A percentile compares a stretch with the other conserved stretches of the same genome.
These are phyloP conservation scores for Leccinum pellstonianum DNA, from an alignment of 768 basidiomycete species.

Conservation along the genomic window DNA sequence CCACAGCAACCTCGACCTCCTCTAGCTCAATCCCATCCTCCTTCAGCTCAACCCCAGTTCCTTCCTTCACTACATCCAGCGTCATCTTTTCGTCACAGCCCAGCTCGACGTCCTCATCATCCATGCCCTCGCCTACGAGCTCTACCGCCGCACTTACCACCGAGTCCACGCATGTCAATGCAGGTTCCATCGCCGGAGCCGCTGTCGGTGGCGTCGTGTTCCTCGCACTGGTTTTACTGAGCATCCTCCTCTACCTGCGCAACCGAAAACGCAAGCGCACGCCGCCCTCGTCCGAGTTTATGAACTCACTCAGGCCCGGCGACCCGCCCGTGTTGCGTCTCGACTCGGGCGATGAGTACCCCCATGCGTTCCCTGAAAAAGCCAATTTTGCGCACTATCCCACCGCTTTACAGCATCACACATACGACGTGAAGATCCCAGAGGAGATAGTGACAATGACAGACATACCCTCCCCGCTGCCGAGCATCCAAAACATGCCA, in stretches of 20 bases:
- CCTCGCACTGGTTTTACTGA: conserved; percentile 35
- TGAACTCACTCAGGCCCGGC: conserved; percentile 31
- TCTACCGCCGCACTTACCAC: conserved; percentile 11
- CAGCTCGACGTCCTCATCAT: neutral
- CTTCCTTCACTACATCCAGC: neutral
- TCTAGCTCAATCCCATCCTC: neutral
- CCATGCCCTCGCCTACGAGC: neutral
- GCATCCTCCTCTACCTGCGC: conserved; percentile 41
- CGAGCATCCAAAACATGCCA: conserved; percentile 19
- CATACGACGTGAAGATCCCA: conserved; percentile 11
- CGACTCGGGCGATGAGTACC: conserved; percentile 20
- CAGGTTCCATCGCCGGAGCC: conserved; percentile 53
- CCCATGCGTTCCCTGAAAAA: conserved; percentile 20
- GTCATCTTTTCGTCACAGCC: neutral
- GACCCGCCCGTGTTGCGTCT: conserved; percentile 28
- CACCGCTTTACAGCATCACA: conserved; percentile 4
- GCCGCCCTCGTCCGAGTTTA: conserved; percentile 63
- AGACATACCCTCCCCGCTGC: conserved; percentile 12
- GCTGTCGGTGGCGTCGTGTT: conserved; percentile 49
- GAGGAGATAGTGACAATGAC: conserved; percentile 11
- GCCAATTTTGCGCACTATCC: conserved; percentile 4
- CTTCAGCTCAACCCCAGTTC: neutral
- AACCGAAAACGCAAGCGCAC: conserved; percentile 40
- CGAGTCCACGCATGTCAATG: conserved; percentile 14
- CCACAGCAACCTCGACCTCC: neutral